Evolutionary conservation across 495 filamentous ascomycete species (phyloP).

Genomic region (Astrothelium subdiscretum): DNA sequence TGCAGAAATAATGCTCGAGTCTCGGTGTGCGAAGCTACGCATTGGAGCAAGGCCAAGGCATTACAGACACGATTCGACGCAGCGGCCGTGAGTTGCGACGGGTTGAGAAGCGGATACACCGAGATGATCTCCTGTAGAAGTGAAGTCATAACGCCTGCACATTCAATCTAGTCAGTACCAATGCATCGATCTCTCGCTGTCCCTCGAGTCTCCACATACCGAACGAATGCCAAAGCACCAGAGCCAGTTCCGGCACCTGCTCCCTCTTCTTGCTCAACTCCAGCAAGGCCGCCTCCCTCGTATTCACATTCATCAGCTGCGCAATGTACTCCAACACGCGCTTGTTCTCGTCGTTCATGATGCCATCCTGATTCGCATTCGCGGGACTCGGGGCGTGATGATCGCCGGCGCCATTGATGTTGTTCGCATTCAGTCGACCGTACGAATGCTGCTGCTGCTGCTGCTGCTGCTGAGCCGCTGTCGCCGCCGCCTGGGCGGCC

Average conservation of each 20-base stretch:
- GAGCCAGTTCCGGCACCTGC: conserved; percentile 89
- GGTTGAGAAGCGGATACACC: conserved; percentile 92
- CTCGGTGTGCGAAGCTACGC: conserved; percentile 95
- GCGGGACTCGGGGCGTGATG: conserved; percentile 12
- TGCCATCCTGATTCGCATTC: conserved; percentile 31
- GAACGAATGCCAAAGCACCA: conserved; percentile 98
- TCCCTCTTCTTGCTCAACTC: conserved; percentile 98
- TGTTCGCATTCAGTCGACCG: conserved; percentile 19
- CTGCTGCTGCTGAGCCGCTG: conserved; percentile 40
- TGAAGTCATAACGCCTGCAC: conserved; percentile 90
- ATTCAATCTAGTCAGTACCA: not conserved
- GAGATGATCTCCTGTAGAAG: conserved; percentile 97
- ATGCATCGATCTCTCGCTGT: not conserved
- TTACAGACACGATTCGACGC: conserved; percentile 98
- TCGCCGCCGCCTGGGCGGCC: conserved; percentile 9
- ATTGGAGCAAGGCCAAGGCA: conserved; percentile 89
- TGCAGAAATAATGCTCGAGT: conserved; percentile 85
- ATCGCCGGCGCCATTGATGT: conserved; percentile 23
- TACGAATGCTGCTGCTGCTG: conserved; percentile 57
- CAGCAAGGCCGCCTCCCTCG: conserved; percentile 80
- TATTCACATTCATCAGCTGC: conserved; percentile 77
- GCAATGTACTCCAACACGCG: conserved; percentile 87
- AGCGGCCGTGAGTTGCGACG: conserved; percentile 90
- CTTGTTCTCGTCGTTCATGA: conserved; percentile 79
- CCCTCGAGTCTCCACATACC: conserved; percentile 52